Conservation (phyloP, 1,284 basidiomycete species). For the Melampsora larici-populina region DNA sequence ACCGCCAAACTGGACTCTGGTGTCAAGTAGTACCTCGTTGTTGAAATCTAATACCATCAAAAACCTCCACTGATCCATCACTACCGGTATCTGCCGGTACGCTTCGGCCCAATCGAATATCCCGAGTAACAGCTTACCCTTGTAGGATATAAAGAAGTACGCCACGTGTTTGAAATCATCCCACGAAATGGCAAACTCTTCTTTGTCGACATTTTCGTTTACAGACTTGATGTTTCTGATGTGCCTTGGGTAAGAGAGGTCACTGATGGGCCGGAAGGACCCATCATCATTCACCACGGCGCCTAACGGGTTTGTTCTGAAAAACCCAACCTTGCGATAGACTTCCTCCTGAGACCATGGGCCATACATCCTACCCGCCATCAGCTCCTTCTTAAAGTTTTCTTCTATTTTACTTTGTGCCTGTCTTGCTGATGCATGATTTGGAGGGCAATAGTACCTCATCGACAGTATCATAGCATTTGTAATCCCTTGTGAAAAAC, state of each 20-base stretch:
- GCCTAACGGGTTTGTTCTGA: too few relatives aligned
- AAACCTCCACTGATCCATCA: neutral
- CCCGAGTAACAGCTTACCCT: neutral
- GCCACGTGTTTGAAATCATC: slow-evolving; percentile 2
- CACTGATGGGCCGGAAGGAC: neutral
- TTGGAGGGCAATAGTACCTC: too few relatives aligned
- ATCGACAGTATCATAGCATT: neutral
- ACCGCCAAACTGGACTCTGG: too few relatives aligned
- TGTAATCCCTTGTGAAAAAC: slow-evolving; percentile 5
- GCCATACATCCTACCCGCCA: neutral
- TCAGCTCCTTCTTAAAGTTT: too few relatives aligned
- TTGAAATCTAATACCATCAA: neutral
- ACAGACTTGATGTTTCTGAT: neutral
- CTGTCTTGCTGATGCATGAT: too few relatives aligned
- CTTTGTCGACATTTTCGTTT: neutral
- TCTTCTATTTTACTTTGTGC: too few relatives aligned
- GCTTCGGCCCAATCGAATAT: slow-evolving; percentile 11
- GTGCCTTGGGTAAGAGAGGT: neutral
- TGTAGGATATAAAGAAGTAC: neutral
- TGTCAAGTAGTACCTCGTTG: neutral
- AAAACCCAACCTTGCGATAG: neutral
- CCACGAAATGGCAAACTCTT: too few relatives aligned
- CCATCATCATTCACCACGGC: slow-evolving; percentile 14
- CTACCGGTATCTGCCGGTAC: too few relatives aligned
- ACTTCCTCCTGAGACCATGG: neutral